These are phyloP conservation scores for Blastobotrys attinorum DNA, from an alignment of 805 yeast genomes.

Conservation along the genomic window DNA sequence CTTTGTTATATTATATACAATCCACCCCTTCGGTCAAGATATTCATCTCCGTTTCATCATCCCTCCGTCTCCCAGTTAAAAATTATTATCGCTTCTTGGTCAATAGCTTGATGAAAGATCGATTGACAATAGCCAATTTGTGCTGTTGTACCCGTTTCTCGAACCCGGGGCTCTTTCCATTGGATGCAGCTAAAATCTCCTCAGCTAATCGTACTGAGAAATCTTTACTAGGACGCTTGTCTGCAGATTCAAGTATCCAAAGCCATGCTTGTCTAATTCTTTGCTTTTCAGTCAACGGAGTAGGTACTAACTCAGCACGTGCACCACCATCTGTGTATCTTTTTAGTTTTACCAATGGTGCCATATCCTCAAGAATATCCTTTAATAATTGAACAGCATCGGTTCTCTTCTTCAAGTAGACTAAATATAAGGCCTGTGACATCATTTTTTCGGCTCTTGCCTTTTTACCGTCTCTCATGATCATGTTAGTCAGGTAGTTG, in stretches of 20 bases:
- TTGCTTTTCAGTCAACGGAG: slow-evolving; percentile 74
- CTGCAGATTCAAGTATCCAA: slow-evolving; percentile 85
- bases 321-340: slow-evolving; percentile 81
- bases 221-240: slow-evolving; percentile 69
- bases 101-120: slow-evolving; percentile 56
- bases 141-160: slow-evolving; percentile 81
- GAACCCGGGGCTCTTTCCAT: slow-evolving; percentile 74
- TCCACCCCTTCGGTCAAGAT: no score
- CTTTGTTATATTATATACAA: slow-evolving; percentile 1
- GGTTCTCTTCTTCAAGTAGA: slow-evolving; percentile 58
- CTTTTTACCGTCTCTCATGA: slow-evolving; percentile 91
- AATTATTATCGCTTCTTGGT: slow-evolving; percentile 3
- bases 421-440: slow-evolving; percentile 71
- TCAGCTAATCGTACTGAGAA: slow-evolving; percentile 86
- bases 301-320: slow-evolving; percentile 71
- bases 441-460: slow-evolving; percentile 66
- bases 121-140: slow-evolving; percentile 77
- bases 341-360: slow-evolving; percentile 74
- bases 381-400: slow-evolving; percentile 77
- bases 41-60: no score
- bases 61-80: no score
- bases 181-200: slow-evolving; percentile 69
- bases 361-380: slow-evolving; percentile 68
- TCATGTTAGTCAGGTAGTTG: slow-evolving; percentile 70
- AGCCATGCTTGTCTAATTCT: slow-evolving; percentile 78